phyloP scores from a whole-genome alignment of 2,329 filamentous ascomycete species.

The Tolypocladium ophioglossoides region DNA sequence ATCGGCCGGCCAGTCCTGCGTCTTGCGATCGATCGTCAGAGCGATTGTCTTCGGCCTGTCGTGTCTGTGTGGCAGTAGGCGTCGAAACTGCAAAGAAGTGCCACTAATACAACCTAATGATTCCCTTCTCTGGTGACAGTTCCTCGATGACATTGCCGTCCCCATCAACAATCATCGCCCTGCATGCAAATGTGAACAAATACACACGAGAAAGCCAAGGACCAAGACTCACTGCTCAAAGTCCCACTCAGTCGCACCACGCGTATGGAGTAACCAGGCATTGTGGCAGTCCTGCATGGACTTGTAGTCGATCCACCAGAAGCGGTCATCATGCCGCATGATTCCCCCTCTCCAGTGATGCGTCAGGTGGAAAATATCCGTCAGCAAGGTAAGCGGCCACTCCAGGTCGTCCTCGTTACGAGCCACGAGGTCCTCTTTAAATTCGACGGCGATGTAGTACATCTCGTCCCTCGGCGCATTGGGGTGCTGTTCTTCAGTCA shows the following conservation, averaged over 20 bases:
- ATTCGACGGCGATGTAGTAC: neutral
- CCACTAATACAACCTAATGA: no score
- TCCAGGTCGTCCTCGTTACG: neutral
- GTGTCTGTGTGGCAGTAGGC: no score
- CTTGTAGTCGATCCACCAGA: neutral
- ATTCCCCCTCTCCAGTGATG: neutral
- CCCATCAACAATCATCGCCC: neutral
- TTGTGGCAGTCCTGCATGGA: neutral
- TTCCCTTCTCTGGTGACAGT: neutral
- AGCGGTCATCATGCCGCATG: neutral
- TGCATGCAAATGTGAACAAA: neutral
- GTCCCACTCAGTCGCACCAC: neutral
- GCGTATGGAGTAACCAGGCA: neutral
- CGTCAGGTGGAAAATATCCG: neutral
- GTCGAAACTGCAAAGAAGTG: no score
- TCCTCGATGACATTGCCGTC: neutral
- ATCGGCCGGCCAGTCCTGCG: no score
- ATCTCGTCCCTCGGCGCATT: neutral
- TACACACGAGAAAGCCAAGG: neutral
- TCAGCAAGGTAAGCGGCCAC: neutral
- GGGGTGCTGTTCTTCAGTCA: neutral
- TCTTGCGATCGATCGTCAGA: no score
- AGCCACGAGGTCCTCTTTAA: neutral
- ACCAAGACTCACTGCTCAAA: neutral
- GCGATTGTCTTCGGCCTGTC: no score